Base-by-base conservation (phyloP, 2,329 filamentous ascomycete genomes). In the Pestalotiopsis sp. region DNA sequence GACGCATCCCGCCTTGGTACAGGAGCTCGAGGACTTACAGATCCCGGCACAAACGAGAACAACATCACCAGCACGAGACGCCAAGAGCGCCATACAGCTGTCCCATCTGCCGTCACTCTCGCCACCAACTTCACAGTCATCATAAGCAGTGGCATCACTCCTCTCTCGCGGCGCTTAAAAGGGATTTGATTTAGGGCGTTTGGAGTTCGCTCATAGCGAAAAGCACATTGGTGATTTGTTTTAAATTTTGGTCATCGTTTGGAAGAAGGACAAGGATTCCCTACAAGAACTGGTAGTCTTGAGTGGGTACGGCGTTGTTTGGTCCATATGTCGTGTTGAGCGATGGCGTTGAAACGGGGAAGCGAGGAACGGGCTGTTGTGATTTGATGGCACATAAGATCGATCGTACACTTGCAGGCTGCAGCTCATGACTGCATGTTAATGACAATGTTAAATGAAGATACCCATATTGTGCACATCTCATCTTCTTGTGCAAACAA, bases 1-100 rank as follows among this genome's bases (percentile, higher is more conserved):
- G 49, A 68, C 73, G 11, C 77, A 78, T 27, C 77, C 77, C 49
- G 76, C 76, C 0, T 73, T 78, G 58, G 71, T 70, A 20, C 68
- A 73, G 2, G 59, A 71, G 49, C 67, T 72, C 25, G 45, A 66
- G 11, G 72, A 71, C 45, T 68, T 74, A 0, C 67, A 70, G 2
- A 23, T 73, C 13, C 73, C 73, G 12, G 65, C 67, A 36, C 71
- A 71, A n/a, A 69, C 71, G 23, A 70, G 74, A 62, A 59, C 65
- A 14, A 45, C 72, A 27, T 73, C 72, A 11, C 74, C 74, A 7
- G 67, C 61, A 11, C 38, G 39, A 36, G 61, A 64, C n/a, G 11
- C n/a, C n/a, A 64, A 64, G 23, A 14, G 20, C 3, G 9, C 39
- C 4, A 45, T n/a, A 49, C 38, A 64, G 61, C 27, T 45, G 64